Base-by-base conservation (phyloP, 1,284 basidiomycete genomes). In the Trametes versicolor region DNA sequence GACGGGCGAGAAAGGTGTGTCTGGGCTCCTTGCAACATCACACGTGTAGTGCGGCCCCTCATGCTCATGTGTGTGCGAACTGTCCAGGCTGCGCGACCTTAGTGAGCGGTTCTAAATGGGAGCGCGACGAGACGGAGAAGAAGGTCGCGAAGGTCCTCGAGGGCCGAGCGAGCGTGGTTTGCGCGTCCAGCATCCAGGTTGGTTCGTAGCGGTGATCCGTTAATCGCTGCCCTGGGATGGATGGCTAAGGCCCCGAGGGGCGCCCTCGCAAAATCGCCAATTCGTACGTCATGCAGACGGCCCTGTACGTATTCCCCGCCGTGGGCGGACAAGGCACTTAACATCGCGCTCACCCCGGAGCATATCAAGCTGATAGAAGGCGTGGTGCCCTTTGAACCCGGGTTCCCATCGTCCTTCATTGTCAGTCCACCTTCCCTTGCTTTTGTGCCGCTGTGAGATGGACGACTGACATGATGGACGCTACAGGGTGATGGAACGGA, bases 111-210 rank as follows among this genome's bases (percentile, higher is more conserved):
- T 19, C 48, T 0, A 19, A 61, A 19, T 76, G 75, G 75, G 68
- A 74, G 63, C 74, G 75, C 12, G 70, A 60, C 1, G 67, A 69
- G n/a, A 55, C 68, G 12, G 66, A 77, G 60, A 63, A 66, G 32
- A 67, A 66, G 45, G 62, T 76, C n/a, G 67, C 67, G n/a, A 52
- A 56, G 10, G 72, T 70, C 7, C 70, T 77, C 7, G 74, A 77
- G 66, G 65, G 72, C 25, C 65, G 73, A 23, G 74, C 65, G 0
- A 59, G 59, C 12, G 70, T 75, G 52, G 65, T 72, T 4, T 72
- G 73, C 34, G 69, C 68, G 29, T 62, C 64, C 56, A 65, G 43
- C 39, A 68, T 74, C 55, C 65, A 67, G 12, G 63, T 67, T 17
- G 37, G 37, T 39, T 2, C 10, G 37, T 17, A 39, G 5, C 37